Evolutionary conservation across 169 alveolate genomes (phyloP).

Genomic region (Cryptosporidium ryanae): DNA sequence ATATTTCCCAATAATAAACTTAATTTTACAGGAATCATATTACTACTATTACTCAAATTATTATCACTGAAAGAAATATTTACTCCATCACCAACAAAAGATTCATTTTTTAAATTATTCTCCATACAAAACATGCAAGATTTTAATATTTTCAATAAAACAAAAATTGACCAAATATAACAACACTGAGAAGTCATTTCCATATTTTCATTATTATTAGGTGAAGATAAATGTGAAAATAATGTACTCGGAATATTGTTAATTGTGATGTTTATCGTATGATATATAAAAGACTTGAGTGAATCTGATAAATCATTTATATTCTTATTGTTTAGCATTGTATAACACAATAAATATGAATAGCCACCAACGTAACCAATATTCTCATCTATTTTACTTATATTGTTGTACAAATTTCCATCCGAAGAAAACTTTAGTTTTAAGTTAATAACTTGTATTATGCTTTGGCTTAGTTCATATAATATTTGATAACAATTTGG

Average conservation of each 20-base stretch:
- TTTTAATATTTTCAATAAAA: constrained; percentile 38
- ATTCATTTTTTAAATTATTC: background rate
- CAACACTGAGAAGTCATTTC: constrained; percentile 47
- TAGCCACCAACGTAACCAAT: constrained; percentile 70
- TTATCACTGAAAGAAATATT: background rate
- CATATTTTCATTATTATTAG: constrained; percentile 4
- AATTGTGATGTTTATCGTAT: background rate
- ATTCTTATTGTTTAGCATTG: constrained; percentile 38
- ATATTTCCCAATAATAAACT: background rate
- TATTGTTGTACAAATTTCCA: constrained; percentile 16
- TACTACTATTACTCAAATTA: background rate
- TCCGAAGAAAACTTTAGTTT: constrained; percentile 13
- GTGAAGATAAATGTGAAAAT: constrained; percentile 3
- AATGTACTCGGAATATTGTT: constrained; percentile 17
- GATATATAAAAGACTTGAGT: constrained; percentile 14
- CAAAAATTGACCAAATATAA: constrained; percentile 65
- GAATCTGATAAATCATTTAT: constrained; percentile 9
- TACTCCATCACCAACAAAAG: background rate
- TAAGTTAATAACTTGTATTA: constrained; percentile 6
- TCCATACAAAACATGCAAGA: constrained; percentile 43
- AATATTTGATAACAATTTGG: constrained; percentile 55
- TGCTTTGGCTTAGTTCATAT: constrained; percentile 48
- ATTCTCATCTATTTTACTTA: constrained; percentile 64
- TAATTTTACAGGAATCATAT: background rate
- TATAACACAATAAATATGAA: constrained; percentile 38